Conservation (phyloP, 1,284 basidiomycete genomes). For the Moniliophthora roreri region DNA sequence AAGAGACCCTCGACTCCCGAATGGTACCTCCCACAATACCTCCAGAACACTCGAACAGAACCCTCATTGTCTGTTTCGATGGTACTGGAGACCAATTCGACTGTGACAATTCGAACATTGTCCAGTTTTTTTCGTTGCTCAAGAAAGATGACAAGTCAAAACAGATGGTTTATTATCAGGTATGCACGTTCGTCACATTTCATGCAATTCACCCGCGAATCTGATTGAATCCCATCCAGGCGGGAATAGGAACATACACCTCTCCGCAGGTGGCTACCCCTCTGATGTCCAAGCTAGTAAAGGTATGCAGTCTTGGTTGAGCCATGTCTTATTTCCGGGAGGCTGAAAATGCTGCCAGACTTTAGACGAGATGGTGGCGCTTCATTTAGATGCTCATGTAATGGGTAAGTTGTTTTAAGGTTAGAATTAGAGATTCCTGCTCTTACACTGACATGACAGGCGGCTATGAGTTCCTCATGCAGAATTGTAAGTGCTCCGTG, state of each 20-base stretch:
- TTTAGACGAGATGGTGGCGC: slow-evolving; percentile 50
- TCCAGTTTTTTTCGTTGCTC: slow-evolving; percentile 48
- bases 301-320: slow-evolving; percentile 18
- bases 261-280: slow-evolving; percentile 36
- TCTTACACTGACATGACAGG: slow-evolving; percentile 27
- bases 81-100: slow-evolving; percentile 28
- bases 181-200: slow-evolving; percentile 16
- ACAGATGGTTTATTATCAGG: slow-evolving; percentile 67
- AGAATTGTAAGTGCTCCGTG: slow-evolving; percentile 46
- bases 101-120: slow-evolving; percentile 44
- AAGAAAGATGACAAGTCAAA: slow-evolving; percentile 48
- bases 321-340: background rate
- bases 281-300: slow-evolving; percentile 31
- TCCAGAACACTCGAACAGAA: slow-evolving; percentile 14
- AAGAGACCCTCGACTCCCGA: slow-evolving; percentile 1
- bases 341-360: slow-evolving; percentile 24
- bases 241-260: slow-evolving; percentile 43
- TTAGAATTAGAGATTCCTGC: background rate
- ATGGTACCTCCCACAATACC: background rate
- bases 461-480: slow-evolving; percentile 65
- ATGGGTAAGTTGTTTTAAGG: slow-evolving; percentile 39
- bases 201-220: background rate
- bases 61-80: slow-evolving; percentile 27
- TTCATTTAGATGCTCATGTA: slow-evolving; percentile 53
- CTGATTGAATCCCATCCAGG: slow-evolving; percentile 23